These are phyloP conservation scores for Cystobasidiaceae sp. DNA, from an alignment of 1,284 basidiomycete genomes.

Conservation along the genomic window DNA sequence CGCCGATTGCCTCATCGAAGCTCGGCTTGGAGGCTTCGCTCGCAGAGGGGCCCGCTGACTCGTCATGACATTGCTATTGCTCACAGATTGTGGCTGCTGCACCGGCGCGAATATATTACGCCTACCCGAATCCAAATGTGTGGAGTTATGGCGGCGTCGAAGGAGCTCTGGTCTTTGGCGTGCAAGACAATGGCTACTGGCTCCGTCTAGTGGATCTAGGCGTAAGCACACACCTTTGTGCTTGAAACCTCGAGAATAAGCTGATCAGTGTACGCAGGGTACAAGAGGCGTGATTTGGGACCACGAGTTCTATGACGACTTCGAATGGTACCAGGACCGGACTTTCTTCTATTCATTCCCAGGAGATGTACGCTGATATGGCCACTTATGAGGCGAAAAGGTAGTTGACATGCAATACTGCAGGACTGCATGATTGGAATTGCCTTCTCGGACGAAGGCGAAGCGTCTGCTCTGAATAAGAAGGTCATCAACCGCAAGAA, in stretches of 20 bases:
- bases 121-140: constrained; percentile 61
- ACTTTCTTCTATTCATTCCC: constrained; percentile 91
- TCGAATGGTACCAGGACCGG: constrained; percentile 79
- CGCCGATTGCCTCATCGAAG: background rate
- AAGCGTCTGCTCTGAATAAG: constrained; percentile 83
- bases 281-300: constrained; percentile 88
- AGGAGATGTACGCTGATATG: constrained; percentile 70
- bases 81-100: constrained; percentile 74
- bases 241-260: background rate
- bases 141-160: constrained; percentile 83
- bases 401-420: no score
- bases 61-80: background rate
- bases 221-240: constrained; percentile 42
- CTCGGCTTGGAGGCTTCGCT: constrained; percentile 45
- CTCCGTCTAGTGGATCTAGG: constrained; percentile 75
- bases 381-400: no score
- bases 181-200: constrained; percentile 58
- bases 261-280: constrained; percentile 49
- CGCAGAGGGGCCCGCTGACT: background rate
- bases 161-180: constrained; percentile 70
- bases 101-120: constrained; percentile 79
- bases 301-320: constrained; percentile 80
- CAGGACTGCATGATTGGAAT: constrained; percentile 84
- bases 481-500: constrained; percentile 70
- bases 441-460: constrained; percentile 80